A percentile compares a stretch with the other conserved stretches of the same genome.
Conservation (phyloP, 805 yeast genomes). For the Monosporozyma siamensis region DNA sequence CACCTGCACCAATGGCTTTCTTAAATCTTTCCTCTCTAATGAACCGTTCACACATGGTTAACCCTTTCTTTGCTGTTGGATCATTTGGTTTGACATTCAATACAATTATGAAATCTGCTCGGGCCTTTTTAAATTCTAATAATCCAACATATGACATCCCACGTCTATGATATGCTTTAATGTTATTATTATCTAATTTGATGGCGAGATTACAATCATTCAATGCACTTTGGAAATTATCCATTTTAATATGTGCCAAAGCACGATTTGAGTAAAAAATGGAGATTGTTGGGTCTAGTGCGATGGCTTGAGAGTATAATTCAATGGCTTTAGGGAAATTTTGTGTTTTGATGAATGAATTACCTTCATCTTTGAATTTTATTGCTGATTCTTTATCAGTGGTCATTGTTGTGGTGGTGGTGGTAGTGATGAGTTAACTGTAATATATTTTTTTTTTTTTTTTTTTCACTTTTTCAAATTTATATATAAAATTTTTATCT, state of each 20-base stretch:
- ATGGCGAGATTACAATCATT: conserved; percentile 70
- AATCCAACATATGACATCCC: conserved; percentile 76
- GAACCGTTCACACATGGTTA: conserved; percentile 53
- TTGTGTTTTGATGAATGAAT: conserved; percentile 57
- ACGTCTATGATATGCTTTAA: conserved; percentile 79
- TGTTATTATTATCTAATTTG: conserved; percentile 51
- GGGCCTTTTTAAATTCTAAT: conserved; percentile 65
- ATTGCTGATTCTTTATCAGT: conserved; percentile 34
- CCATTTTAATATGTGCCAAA: conserved; percentile 77
- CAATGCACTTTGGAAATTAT: conserved; percentile 78
- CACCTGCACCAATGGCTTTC: conserved; percentile 73
- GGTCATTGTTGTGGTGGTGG: conserved; percentile 10
- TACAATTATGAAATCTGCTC: conserved; percentile 56
- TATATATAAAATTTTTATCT: neutral
- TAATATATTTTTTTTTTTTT: neutral
- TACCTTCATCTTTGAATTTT: conserved; percentile 60
- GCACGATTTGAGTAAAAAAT: conserved; percentile 80
- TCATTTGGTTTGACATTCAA: conserved; percentile 59
- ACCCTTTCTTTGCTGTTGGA: conserved; percentile 50
- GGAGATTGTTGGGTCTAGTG: conserved; percentile 46
- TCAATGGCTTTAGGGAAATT: conserved; percentile 57
- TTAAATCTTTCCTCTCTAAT: conserved; percentile 73
- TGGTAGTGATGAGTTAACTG: conserved; percentile 3
- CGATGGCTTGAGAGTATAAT: conserved; percentile 67
- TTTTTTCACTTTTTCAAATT: neutral